Evolutionary conservation across 176 grass and related monocot genomes (phyloP).

Genomic region (Oryza rufipogon): DNA sequence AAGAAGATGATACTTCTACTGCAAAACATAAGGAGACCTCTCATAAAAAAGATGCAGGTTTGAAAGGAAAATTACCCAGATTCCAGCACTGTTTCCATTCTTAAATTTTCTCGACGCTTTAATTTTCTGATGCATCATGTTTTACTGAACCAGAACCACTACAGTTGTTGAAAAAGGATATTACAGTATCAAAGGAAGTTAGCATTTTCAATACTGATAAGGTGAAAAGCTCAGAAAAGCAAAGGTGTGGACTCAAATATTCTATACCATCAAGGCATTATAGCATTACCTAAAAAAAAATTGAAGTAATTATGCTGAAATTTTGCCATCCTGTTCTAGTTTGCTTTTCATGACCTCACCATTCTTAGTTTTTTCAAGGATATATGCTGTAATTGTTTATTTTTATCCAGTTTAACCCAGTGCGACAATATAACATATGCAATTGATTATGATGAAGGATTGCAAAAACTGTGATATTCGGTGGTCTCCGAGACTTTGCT

Average conservation of each 20-base stretch:
- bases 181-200: slow-evolving; percentile 24
- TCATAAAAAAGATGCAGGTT: slow-evolving; percentile 50
- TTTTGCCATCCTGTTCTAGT: neutral
- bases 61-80: slow-evolving; percentile 21
- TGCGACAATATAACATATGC: neutral
- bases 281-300: slow-evolving; percentile 12
- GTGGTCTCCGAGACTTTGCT: slow-evolving; percentile 64
- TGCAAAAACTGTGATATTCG: slow-evolving; percentile 90
- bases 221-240: slow-evolving; percentile 75
- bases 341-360: neutral
- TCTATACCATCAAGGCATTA: slow-evolving; percentile 29
- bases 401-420: slow-evolving; percentile 8
- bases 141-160: slow-evolving; percentile 39
- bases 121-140: slow-evolving; percentile 34
- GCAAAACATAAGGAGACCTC: slow-evolving; percentile 30
- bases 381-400: slow-evolving; percentile 22
- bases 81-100: slow-evolving; percentile 33
- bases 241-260: slow-evolving; percentile 60
- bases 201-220: slow-evolving; percentile 38
- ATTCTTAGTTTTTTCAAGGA: slow-evolving; percentile 7
- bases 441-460: slow-evolving; percentile 50
- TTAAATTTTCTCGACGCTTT: slow-evolving; percentile 25
- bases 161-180: slow-evolving; percentile 29
- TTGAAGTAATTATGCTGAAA: slow-evolving; percentile 15
- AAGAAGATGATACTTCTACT: slow-evolving; percentile 39